Evolutionary conservation across 371 early-diverging fungal species (phyloP).

Genomic region (Zychaea mexicana): DNA sequence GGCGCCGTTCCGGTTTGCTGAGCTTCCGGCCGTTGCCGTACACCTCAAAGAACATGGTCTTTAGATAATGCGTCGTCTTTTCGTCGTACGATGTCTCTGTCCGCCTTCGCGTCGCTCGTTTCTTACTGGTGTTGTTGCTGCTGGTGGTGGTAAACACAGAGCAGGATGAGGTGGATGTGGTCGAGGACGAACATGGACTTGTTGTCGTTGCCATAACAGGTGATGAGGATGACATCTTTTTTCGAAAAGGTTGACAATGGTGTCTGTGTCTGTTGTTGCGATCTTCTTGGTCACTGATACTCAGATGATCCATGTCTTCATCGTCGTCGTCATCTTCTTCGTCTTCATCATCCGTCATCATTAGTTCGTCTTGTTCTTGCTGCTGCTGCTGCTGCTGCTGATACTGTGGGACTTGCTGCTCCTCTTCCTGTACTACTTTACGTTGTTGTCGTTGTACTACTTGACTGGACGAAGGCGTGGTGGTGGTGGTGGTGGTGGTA

Average conservation of each 20-base stretch:
- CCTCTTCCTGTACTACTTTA: too few relatives aligned
- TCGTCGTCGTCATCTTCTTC: background rate
- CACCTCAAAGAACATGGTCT: conserved; percentile 14
- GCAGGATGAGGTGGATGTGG: too few relatives aligned
- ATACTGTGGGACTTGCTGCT: background rate
- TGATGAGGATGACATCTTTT: background rate
- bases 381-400: background rate
- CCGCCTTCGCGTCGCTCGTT: conserved; percentile 4
- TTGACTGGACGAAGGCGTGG: too few relatives aligned
- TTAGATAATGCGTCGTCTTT: conserved; percentile 12
- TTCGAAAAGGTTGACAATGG: background rate
- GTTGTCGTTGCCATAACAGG: too few relatives aligned
- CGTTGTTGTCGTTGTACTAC: too few relatives aligned
- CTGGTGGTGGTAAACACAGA: background rate
- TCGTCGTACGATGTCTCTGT: conserved; percentile 14
- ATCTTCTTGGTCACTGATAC: background rate
- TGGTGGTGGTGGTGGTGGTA: too few relatives aligned
- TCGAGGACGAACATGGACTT: too few relatives aligned
- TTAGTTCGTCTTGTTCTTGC: background rate
- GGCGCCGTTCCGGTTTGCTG: conserved; percentile 28
- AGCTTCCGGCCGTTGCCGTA: conserved; percentile 21
- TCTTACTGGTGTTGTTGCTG: background rate
- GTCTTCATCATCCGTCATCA: too few relatives aligned
- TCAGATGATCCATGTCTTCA: too few relatives aligned
- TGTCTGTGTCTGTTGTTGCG: background rate